These are phyloP conservation scores for Claviceps monticola DNA, from an alignment of 2,329 filamentous ascomycete species.

Conservation along the genomic window DNA sequence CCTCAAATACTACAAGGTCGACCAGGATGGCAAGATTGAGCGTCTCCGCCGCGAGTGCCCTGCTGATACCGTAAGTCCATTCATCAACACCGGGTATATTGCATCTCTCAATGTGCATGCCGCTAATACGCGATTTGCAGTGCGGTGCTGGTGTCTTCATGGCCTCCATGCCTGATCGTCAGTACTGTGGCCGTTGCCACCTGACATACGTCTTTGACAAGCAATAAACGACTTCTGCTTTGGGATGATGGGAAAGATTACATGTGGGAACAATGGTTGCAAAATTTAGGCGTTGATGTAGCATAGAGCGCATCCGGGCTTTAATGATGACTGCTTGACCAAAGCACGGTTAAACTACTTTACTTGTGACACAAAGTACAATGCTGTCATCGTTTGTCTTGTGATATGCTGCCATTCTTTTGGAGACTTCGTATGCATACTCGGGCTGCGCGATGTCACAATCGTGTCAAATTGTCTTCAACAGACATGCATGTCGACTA, in stretches of 20 bases:
- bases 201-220: constrained; percentile 63
- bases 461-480: too few species aligned
- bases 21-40: constrained; percentile 99
- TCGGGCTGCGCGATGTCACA: too few species aligned
- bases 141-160: constrained; percentile 99
- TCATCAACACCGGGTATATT: neutral
- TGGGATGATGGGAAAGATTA: constrained; percentile 19
- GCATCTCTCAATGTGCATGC: neutral
- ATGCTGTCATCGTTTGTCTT: too few species aligned
- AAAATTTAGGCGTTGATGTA: constrained; percentile 28
- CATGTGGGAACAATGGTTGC: constrained; percentile 18
- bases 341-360: constrained; percentile 2
- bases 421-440: too few species aligned
- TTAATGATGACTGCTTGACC: constrained; percentile 26
- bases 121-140: constrained; percentile 27
- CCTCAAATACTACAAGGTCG: constrained; percentile 99
- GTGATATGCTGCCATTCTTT: too few species aligned
- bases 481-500: too few species aligned
- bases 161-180: constrained; percentile 99
- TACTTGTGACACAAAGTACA: neutral
- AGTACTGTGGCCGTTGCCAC: constrained; percentile 78
- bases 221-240: constrained; percentile 29
- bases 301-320: constrained; percentile 27
- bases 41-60: constrained; percentile 97
- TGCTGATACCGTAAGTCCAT: constrained; percentile 58